Conservation (phyloP, 345 rosid species). For the Zanthoxylum bungeanum region DNA sequence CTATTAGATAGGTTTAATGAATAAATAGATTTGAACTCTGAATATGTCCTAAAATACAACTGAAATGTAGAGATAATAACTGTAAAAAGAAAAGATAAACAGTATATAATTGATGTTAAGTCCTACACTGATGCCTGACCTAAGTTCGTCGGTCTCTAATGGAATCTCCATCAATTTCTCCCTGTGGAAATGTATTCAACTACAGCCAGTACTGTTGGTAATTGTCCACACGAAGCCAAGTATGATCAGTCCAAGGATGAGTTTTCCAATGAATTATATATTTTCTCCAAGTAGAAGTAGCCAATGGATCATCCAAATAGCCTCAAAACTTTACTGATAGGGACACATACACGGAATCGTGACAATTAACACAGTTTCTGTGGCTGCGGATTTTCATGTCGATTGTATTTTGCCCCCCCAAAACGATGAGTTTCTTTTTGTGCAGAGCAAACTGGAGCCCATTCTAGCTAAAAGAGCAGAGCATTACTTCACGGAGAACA, state of each 20-base stretch:
- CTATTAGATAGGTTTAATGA: too few species aligned
- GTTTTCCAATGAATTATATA: background rate
- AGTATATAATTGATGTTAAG: background rate
- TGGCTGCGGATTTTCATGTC: background rate
- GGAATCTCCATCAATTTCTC: background rate
- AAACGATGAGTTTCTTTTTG: background rate
- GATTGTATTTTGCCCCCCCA: background rate
- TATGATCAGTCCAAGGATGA: too few species aligned
- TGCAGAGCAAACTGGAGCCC: slow-evolving; percentile 53
- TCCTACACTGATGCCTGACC: background rate
- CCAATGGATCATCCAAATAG: background rate
- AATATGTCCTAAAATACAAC: too few species aligned
- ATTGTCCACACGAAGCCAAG: background rate
- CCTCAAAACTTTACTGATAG: background rate
- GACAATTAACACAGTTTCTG: background rate
- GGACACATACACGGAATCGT: background rate
- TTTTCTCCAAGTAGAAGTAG: background rate
- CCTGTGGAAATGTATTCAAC: background rate
- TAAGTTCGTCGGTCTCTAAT: background rate
- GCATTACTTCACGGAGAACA: slow-evolving; percentile 85
- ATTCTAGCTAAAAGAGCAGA: slow-evolving; percentile 78
- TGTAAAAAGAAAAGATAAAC: too few species aligned
- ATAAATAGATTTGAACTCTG: too few species aligned
- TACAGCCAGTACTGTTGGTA: background rate
- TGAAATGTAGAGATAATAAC: too few species aligned